These are phyloP conservation scores for Rhododendron mucronatum DNA, from an alignment of 148 eudicot genomes.

Conservation along the genomic window DNA sequence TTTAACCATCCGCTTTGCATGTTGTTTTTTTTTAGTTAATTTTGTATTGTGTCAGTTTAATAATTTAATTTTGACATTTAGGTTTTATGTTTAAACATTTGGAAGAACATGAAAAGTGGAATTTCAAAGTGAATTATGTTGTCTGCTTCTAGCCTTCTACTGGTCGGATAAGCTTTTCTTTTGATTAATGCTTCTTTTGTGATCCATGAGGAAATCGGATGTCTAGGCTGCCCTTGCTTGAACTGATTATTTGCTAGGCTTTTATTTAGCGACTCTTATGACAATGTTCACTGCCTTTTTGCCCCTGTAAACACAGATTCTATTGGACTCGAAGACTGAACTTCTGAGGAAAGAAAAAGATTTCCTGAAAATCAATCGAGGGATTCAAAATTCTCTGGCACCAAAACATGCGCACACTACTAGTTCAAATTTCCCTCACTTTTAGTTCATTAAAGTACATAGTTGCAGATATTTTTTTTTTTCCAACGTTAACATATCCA, in stretches of 20 bases:
- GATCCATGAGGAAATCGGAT: neutral
- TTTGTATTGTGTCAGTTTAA: neutral
- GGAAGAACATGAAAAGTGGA: neutral
- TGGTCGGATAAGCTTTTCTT: neutral
- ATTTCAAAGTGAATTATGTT: neutral
- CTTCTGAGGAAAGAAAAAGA: neutral
- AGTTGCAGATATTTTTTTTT: neutral
- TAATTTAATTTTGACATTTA: neutral
- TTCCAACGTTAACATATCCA: neutral
- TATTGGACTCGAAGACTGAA: neutral
- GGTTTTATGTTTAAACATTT: neutral
- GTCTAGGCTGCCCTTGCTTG: neutral
- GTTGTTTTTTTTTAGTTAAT: neutral
- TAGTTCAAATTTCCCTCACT: neutral
- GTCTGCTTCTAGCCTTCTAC: neutral
- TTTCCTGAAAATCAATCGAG: neutral
- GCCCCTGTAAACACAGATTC: too few relatives aligned
- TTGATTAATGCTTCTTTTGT: neutral
- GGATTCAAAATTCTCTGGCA: neutral
- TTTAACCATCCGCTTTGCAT: neutral
- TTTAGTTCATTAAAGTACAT: neutral
- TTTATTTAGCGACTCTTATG: neutral
- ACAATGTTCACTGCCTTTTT: too few relatives aligned
- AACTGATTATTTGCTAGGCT: neutral
- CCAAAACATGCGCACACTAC: neutral